These are phyloP conservation scores for Saturnispora gosingensis DNA, from an alignment of 805 yeast species.

Conservation along the genomic window DNA sequence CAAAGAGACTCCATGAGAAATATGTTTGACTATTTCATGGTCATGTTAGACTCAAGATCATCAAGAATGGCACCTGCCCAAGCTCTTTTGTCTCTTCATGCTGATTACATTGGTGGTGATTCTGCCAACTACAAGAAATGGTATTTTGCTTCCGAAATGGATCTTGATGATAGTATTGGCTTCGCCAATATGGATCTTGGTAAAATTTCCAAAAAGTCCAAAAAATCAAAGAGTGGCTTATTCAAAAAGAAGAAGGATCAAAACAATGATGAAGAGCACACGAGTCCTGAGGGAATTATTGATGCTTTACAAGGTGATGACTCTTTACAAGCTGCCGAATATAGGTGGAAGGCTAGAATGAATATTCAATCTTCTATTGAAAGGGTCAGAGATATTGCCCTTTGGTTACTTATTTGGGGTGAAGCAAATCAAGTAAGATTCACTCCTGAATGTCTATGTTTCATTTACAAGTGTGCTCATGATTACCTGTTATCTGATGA, in stretches of 20 bases:
- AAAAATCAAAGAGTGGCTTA: conserved; percentile 55
- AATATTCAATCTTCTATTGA: conserved; percentile 63
- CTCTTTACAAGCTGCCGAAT: conserved; percentile 75
- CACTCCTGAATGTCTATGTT: conserved; percentile 83
- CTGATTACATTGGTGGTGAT: conserved; percentile 85
- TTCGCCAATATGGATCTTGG: conserved; percentile 75
- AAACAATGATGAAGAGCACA: conserved; percentile 53
- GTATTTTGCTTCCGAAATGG: conserved; percentile 85
- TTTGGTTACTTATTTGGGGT: conserved; percentile 77
- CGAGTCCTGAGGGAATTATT: conserved; percentile 49
- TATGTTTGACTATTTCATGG: conserved; percentile 83
- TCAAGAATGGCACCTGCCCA: conserved; percentile 88
- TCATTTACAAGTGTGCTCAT: conserved; percentile 87
- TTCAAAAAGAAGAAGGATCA: conserved; percentile 50
- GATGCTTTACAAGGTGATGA: conserved; percentile 73
- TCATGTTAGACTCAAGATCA: conserved; percentile 70
- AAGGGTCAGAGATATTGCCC: conserved; percentile 68
- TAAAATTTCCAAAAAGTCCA: conserved; percentile 66
- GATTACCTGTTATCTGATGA: conserved; percentile 85
- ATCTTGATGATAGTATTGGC: conserved; percentile 76
- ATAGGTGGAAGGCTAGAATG: conserved; percentile 79
- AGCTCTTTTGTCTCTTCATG: conserved; percentile 72
- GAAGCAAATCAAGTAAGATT: conserved; percentile 93
- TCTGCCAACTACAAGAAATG: conserved; percentile 78
- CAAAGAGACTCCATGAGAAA: conserved; percentile 92